Base-by-base conservation (phyloP, 805 yeast species). In the Pichia nanzhaoensis region DNA sequence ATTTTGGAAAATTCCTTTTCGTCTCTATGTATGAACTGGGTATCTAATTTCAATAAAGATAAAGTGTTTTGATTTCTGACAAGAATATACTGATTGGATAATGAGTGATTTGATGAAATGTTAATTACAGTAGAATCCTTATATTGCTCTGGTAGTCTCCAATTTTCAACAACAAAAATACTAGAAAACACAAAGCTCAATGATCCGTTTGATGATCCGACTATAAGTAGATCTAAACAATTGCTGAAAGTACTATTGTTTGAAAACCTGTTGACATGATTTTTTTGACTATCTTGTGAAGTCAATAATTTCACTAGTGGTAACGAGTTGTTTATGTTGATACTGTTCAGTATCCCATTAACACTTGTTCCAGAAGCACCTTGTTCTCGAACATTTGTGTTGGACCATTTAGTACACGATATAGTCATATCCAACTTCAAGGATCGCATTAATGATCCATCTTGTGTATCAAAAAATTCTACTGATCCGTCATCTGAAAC, bases 1-100 rank as follows among this genome's bases (percentile, higher is more conserved):
- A 68, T 60, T 6, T 61, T 58, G 0, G 66, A 59, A 21, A 67
- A 57, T 37, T 49, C 39, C 20, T 51, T 45, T 5, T 60, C 70
- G 6, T 61, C 71, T 13, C 22, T 37, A 51, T 53, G 57, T 12
- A 48, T 51, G 49, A 65, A 67, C 17, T 37, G 43, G 7, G 60
- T 61, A 22, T 54, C 53, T 12, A 61, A 35, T 31, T 55, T 56
- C 6, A 56, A 13, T 9, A 63, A 34, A 1, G 49, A 47, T n/a
- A 58, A 33, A 1, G 51, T 53, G 5, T 51, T 40, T 1, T 48
- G 47, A 10, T 20, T 37, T 16, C 59, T 55, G 3, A 49, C 40
- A 6, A 64, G 45, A 13, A 63, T 38, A 39, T 45, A 61, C 37
- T 61, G 67, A 1, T 57, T 52, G 5, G 49, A 44, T 3, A 60